Evolutionary conservation across 495 filamentous ascomycete genomes (phyloP), one percentile per base, ranked within the genome.

Genomic region (Aspergillus sclerotioniger): DNA sequence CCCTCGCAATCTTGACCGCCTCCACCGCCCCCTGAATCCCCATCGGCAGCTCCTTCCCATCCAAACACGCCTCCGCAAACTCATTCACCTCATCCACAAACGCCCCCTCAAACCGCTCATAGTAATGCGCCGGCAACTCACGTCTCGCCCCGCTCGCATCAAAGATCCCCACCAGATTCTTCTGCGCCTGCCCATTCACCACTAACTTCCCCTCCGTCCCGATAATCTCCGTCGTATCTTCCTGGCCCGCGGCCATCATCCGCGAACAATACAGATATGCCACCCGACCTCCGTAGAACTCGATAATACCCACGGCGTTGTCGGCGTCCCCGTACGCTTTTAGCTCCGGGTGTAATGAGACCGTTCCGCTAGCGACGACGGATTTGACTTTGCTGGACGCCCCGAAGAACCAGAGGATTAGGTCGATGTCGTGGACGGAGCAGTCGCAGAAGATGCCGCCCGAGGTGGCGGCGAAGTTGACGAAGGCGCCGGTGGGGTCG

Each of bases 211-310:
- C 82, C 20, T 72, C 65, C 8, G 80, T 85, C 15, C 83, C 82
- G 51, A 83, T 80, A 56, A 86, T 76, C 63, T 86, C 83, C 59
- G 72, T 77, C 57, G 57, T 60, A 54, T 85, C 83, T 61, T 84
- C 75, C 67, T 85, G 83, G 1, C 82, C 83, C 1, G 78, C 73
- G 0, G 81, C 77, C 80, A 85, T 85, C 81, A 84, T 85, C n/a
- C 83, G 71, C 2, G 66, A 73, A 39, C 67, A 72, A 67, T 81
- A 85, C 44, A 84, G 76, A 56, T 84, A 83, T 3, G 82, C 83
- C 37, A 86, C 77, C 56, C 77, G 74, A 6, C 80, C 82, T 19
- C 71, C 78, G 50, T 75, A 80, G 63, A 85, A 86, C 68, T 86
- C 83, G 37, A 84, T 75, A 16, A 84, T 71, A 0, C 80, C 82